Conservation (phyloP, 305 asterid genomes). For the Andrographis paniculata region DNA sequence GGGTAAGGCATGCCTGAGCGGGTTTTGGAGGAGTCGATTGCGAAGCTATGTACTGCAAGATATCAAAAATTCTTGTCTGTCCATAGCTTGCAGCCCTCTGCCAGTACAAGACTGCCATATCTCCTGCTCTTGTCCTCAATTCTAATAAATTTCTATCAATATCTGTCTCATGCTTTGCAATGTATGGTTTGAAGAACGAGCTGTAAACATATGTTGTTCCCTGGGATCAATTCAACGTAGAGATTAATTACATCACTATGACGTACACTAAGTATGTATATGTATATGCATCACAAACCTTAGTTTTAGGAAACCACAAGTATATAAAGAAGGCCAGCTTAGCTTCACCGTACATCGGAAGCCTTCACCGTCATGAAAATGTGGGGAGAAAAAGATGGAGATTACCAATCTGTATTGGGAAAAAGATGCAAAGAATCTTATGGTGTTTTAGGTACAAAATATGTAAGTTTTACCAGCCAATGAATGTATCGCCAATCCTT, state of each 20-base stretch:
- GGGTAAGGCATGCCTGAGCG: conserved; percentile 41
- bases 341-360: conserved; percentile 96
- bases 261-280: not conserved
- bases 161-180: conserved; percentile 72
- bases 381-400: no score
- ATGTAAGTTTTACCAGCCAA: conserved; percentile 67
- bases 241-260: not conserved
- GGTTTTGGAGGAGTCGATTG: conserved; percentile 55
- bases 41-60: conserved; percentile 68
- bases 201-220: conserved; percentile 85
- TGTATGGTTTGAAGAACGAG: conserved; percentile 76
- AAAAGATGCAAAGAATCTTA: not conserved
- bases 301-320: conserved; percentile 94
- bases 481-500: conserved; percentile 66
- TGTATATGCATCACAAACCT: conserved; percentile 33
- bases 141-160: conserved; percentile 81
- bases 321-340: conserved; percentile 87
- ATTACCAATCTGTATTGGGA: no score
- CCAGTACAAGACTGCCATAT: conserved; percentile 48
- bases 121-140: conserved; percentile 69
- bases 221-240: conserved; percentile 33
- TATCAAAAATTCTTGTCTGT: conserved; percentile 69
- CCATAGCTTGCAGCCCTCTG: conserved; percentile 55
- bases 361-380: conserved; percentile 53
- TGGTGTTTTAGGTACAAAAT: not conserved